These are phyloP conservation scores for Heimioporus sp. DNA, from an alignment of 768 basidiomycete genomes.

Conservation along the genomic window DNA sequence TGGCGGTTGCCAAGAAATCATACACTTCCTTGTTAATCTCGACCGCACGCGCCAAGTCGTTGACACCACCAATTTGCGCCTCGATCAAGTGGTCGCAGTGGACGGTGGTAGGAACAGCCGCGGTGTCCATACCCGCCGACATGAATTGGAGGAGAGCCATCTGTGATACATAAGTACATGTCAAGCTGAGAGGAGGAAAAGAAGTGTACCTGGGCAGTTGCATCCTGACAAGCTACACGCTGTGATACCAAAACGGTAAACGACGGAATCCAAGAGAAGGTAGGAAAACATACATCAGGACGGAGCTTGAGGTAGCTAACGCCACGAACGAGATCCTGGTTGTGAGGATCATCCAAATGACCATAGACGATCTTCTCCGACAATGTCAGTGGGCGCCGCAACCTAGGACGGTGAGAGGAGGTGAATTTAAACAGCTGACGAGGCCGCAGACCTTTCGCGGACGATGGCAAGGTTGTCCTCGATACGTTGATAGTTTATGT, in stretches of 20 bases:
- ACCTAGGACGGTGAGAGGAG: conserved; percentile 41
- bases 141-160: conserved; percentile 99
- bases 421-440: no score
- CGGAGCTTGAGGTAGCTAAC: conserved; percentile 95
- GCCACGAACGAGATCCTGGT: conserved; percentile 89
- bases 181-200: conserved; percentile 14
- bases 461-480: conserved; percentile 94
- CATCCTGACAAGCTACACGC: conserved; percentile 92
- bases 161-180: conserved; percentile 45
- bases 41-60: conserved; percentile 91
- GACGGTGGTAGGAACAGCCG: conserved; percentile 96
- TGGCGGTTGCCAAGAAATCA: conserved; percentile 97
- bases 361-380: conserved; percentile 98
- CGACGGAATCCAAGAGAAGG: not conserved
- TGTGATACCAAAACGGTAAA: conserved; percentile 27
- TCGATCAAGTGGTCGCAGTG: conserved; percentile 99
- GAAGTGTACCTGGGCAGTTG: conserved; percentile 70
- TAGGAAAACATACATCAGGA: conserved; percentile 74
- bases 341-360: conserved; percentile 91
- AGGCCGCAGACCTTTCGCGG: conserved; percentile 73
- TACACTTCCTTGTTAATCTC: conserved; percentile 98
- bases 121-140: conserved; percentile 98
- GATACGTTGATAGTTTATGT: conserved; percentile 95
- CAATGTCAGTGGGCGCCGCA: conserved; percentile 86
- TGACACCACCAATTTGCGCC: conserved; percentile 90